Evolutionary conservation across 2,329 filamentous ascomycete genomes (phyloP).

Genomic region (Mycocentrospora acerina): DNA sequence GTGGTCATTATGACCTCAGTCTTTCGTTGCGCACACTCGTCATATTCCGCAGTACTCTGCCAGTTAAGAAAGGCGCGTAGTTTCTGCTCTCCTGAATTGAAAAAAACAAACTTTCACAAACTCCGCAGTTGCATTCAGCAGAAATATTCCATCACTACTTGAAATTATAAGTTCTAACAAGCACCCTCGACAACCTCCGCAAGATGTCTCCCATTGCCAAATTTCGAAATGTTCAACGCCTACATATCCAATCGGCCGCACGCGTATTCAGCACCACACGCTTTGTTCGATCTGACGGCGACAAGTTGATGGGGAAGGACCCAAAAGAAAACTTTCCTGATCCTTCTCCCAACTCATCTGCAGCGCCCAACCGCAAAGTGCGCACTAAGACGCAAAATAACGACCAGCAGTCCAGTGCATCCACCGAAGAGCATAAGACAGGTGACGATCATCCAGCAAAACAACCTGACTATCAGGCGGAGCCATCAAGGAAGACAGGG

Average conservation of each 20-base stretch:
- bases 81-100: background rate
- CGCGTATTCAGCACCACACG: conserved; percentile 11
- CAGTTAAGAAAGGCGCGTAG: background rate
- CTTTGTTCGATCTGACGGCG: background rate
- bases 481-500: conserved; percentile 35
- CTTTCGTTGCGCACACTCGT: conserved; percentile 1
- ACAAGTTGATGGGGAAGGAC: conserved; percentile 20
- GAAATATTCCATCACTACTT: background rate
- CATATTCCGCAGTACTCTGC: background rate
- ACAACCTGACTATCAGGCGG: conserved; percentile 38
- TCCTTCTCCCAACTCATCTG: conserved; percentile 19
- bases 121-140: background rate
- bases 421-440: conserved; percentile 23
- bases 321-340: conserved; percentile 23
- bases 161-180: background rate
- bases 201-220: conserved; percentile 3
- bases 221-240: conserved; percentile 5
- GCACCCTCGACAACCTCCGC: background rate
- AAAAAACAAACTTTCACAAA: background rate
- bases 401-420: conserved; percentile 35
- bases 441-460: conserved; percentile 42
- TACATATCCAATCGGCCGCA: background rate
- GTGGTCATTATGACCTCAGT: conserved; percentile 23
- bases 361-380: conserved; percentile 21
- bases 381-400: conserved; percentile 29